A percentile compares a stretch with the other conserved stretches of the same genome.
Conservation (phyloP, 2,329 filamentous ascomycete genomes). For the Beauveria australis region DNA sequence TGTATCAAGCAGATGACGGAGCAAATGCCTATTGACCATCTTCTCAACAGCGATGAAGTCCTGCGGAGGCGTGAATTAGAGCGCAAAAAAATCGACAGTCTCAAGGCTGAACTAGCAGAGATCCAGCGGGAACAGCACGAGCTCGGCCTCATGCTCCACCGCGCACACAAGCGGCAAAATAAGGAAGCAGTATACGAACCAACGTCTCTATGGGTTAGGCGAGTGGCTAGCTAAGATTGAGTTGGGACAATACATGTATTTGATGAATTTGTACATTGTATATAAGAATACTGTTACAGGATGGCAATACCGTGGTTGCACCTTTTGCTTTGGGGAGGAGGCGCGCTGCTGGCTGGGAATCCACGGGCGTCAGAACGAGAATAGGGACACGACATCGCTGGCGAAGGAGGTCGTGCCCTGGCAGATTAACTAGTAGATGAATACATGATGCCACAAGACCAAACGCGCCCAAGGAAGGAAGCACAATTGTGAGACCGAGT, state of each 20-base stretch:
- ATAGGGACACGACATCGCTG: not conserved
- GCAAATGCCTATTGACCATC: slow-evolving; percentile 63
- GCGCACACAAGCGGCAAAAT: slow-evolving; percentile 68
- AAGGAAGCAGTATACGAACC: slow-evolving; percentile 56
- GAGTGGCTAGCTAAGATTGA: slow-evolving; percentile 52
- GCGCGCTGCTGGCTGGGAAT: not conserved
- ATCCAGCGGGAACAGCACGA: slow-evolving; percentile 72
- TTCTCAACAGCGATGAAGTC: slow-evolving; percentile 60
- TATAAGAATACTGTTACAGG: not conserved
- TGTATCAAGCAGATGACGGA: slow-evolving; percentile 72
- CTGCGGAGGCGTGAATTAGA: slow-evolving; percentile 45
- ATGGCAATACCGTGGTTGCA: not conserved
- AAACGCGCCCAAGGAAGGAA: not conserved
- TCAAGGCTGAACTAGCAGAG: slow-evolving; percentile 61
- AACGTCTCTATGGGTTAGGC: slow-evolving; percentile 67
- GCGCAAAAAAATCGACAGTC: slow-evolving; percentile 57
- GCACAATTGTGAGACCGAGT: not conserved
- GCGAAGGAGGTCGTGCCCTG: not conserved
- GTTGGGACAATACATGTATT: not conserved
- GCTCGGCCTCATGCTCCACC: slow-evolving; percentile 63
- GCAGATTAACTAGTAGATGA: not conserved
- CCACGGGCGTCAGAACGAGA: not conserved
- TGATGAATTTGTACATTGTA: not conserved
- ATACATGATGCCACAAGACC: not conserved
- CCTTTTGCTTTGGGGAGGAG: not conserved